Evolutionary conservation across 768 basidiomycete genomes (phyloP), one percentile per base, ranked within the genome.

Genomic region (Xerocomellus intermedius): DNA sequence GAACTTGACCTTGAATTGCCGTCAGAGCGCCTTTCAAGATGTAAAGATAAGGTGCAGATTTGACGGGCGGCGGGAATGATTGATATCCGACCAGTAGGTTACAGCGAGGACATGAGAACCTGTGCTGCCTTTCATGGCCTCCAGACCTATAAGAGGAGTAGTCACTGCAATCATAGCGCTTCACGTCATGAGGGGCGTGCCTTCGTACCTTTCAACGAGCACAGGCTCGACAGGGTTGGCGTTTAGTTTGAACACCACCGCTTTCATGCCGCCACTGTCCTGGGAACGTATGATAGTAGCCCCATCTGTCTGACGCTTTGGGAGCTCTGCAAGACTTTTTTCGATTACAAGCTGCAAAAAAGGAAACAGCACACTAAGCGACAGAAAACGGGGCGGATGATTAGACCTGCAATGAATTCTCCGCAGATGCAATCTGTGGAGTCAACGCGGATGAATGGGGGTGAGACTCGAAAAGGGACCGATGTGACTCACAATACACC

Each of bases 1-100:
- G 94, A 32, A 94, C 73, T 65, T 93, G 86, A 33, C 94, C 94
- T 76, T 96, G 94, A 61, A 87, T 74, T 64, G 89, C 89, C n/a
- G 90, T 92, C 54, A 96, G 78, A 17, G 91, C 87, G 5, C 94
- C 94, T 43, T 82, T 77, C 46, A 91, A 61, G 51, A 95, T 82
- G 68, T 94, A 96, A 36, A 94, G 64, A 70, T 85, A 94, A 1
- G 89, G 83, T 3, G 82, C 86, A 3, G 84, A 82, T 71, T 90
- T 92, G 41, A 79, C 77, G 33, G 92, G 91, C 1, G 88, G 89
- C 5, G 88, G 85, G 35, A 77, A 79, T 17, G 84, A 78, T 69
- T 95, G 93, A 71, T 96, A 96, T 42, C 82, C 80, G 39, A 81
- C 74, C 26, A 72, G 68, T 28, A 82, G 60, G 28, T 70, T 75